Base-by-base conservation (phyloP, 345 rosid genomes). In the Anacardium occidentale region DNA sequence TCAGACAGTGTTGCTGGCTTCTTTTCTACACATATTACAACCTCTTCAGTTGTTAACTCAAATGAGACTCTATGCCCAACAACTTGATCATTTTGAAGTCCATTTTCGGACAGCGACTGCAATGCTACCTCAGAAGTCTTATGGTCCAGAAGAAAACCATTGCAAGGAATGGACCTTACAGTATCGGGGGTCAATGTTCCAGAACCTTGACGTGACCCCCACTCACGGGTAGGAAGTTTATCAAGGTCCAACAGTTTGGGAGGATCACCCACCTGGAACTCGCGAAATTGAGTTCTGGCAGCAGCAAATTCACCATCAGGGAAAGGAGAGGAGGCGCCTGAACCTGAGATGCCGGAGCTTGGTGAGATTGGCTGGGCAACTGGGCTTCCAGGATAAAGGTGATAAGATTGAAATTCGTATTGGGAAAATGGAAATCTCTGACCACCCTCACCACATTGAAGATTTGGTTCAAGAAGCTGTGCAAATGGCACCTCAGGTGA, bases 401-500 rank as follows among this genome's bases (percentile, higher is more conserved):
- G 98, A 68, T 95, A 89, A 37, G 87, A 82, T 77, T 84, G 94
- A 74, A 90, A 89, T 73, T 92, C 99, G 77, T 89, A 85, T 72
- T 79, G 80, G 47, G 86, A 79, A 24, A 84, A 34, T 10, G 87
- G 86, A 76, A 84, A 85, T 73, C 85, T 81, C 74, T 53, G 84
- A 64, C 75, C 81, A 58, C 60, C 64, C 71, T 82, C 88, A 15
- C 74, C 73, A 52, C 71, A 77, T 50, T 76, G 85, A 29, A 78
- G 67, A 61, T 78, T 77, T 25, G 94, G 71, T 62, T 87, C 88
- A 74, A 92, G 82, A 42, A 92, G 74, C 79, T 80, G 98, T 52
- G 99, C 98, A 81, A 95, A 95, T 47, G 99, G 99, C n/a, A 95
- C 97, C 85, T 92, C 98, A 0, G 98, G 99, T 0, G 99, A 95